Conservation (phyloP, 352 stramenopile species). For the Phytophthora foliorum region DNA sequence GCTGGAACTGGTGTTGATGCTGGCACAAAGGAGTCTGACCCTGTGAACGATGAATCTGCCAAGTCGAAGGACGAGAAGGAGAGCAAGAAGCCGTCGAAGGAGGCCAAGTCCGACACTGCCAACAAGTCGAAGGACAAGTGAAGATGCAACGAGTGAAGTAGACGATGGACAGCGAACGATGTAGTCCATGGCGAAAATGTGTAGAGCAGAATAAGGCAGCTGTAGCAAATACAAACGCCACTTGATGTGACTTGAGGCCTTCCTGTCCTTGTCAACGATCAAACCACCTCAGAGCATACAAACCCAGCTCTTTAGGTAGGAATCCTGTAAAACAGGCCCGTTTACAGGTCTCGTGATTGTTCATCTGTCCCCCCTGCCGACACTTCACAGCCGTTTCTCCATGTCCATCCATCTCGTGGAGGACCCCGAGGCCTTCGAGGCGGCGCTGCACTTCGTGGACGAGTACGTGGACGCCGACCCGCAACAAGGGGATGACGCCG, state of each 20-base stretch:
- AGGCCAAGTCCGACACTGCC: slow-evolving; percentile 6
- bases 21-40: not conserved
- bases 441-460: slow-evolving; percentile 47
- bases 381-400: too few species aligned
- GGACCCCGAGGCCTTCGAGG: slow-evolving; percentile 39
- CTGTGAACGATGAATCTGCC: not conserved
- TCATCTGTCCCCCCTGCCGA: too few species aligned
- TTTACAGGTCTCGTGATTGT: too few species aligned
- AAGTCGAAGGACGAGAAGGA: slow-evolving; percentile 11
- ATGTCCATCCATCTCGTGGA: slow-evolving; percentile 31
- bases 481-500: slow-evolving; percentile 2
- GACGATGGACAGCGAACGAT: not conserved
- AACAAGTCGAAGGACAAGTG: slow-evolving; percentile 20
- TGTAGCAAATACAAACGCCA: slow-evolving; percentile 2
- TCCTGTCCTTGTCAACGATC: too few species aligned
- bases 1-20: not conserved
- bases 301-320: too few species aligned
- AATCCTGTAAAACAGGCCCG: too few species aligned
- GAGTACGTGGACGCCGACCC: slow-evolving; percentile 18
- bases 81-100: slow-evolving; percentile 6
- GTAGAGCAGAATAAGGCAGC: not conserved
- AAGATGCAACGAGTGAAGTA: slow-evolving; percentile 7
- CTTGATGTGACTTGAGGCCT: not conserved
- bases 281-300: too few species aligned
- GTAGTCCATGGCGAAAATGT: not conserved